Conservation (phyloP, 2,329 filamentous ascomycete species). For the Metarhizium brunneum region DNA sequence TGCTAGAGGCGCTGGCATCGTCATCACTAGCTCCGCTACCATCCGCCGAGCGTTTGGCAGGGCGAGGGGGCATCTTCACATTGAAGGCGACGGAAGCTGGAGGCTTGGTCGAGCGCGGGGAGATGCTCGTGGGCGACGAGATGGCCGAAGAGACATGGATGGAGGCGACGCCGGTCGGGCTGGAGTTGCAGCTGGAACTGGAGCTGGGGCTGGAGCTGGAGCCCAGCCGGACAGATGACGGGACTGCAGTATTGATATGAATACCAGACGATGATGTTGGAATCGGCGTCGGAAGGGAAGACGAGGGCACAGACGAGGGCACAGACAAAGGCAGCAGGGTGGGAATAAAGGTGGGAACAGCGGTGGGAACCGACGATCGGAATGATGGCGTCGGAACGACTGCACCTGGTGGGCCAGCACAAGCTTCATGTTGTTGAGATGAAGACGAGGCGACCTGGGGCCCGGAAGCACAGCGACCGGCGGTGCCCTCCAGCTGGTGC, state of each 20-base stretch:
- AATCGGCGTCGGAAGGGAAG: neutral
- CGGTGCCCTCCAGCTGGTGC: too few species aligned
- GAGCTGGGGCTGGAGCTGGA: neutral
- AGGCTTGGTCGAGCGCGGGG: conserved; percentile 6
- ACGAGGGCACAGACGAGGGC: neutral
- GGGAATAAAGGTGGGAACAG: neutral
- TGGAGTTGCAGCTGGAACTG: conserved; percentile 4
- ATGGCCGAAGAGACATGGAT: conserved; percentile 4
- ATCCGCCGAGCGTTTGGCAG: conserved; percentile 28
- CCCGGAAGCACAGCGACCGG: too few species aligned
- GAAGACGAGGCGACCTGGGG: too few species aligned
- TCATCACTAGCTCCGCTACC: conserved; percentile 25
- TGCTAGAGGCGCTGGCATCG: conserved; percentile 9
- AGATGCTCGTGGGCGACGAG: conserved; percentile 7
- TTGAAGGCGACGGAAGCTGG: neutral
- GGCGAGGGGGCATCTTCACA: conserved; percentile 10
- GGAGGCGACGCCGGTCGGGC: conserved; percentile 8
- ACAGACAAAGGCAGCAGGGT: neutral
- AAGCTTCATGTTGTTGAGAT: too few species aligned
- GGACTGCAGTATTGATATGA: neutral
- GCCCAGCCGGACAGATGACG: neutral
- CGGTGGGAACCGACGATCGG: neutral
- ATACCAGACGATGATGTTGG: neutral
- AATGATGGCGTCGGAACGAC: neutral
- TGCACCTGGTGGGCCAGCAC: neutral